A percentile compares a stretch with the other conserved stretches of the same genome.
Evolutionary conservation across 148 eudicot species (phyloP).

Genomic region (Polygonum aviculare): DNA sequence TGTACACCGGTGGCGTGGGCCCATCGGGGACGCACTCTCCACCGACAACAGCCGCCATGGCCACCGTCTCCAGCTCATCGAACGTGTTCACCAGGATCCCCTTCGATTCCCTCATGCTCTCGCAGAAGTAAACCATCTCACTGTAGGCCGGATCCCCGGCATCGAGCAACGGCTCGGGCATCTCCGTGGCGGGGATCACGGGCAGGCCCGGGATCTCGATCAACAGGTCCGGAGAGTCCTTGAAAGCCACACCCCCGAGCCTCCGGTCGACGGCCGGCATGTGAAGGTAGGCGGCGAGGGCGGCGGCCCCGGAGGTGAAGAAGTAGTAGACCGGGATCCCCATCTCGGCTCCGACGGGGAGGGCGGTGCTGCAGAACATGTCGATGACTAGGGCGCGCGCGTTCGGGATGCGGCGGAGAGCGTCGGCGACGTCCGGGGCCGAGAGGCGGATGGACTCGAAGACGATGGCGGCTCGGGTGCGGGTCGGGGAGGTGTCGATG

Average conservation of each 20-base stretch:
- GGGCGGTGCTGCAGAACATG: conserved; percentile 29
- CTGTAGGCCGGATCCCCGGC: conserved; percentile 16
- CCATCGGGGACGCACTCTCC: conserved; percentile 21
- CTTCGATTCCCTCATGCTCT: conserved; percentile 15
- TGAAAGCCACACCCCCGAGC: conserved; percentile 7
- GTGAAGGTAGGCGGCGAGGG: conserved; percentile 22
- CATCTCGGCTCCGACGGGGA: conserved; percentile 15
- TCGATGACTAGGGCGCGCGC: conserved; percentile 24
- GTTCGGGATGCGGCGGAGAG: conserved; percentile 23
- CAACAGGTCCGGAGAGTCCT: conserved; percentile 10
- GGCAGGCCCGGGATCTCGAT: conserved; percentile 33
- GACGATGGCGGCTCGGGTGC: conserved; percentile 10
- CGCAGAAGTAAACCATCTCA: conserved; percentile 10
- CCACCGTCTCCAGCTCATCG: conserved; percentile 23
- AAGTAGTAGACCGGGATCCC: conserved; percentile 28
- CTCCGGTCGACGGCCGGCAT: conserved; percentile 20
- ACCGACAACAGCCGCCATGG: conserved; percentile 12
- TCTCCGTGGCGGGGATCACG: conserved; percentile 20
- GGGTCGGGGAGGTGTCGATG: conserved; percentile 7
- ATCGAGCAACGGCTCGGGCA: conserved; percentile 15
- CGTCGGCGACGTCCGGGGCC: conserved; percentile 21
- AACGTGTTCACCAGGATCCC: conserved; percentile 32
- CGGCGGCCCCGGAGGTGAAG: conserved; percentile 26
- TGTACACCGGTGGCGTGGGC: conserved; percentile 27
- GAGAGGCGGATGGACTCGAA: conserved; percentile 21